Conservation (phyloP, 225 moss, liverwort and hornwort species). For the Sphagnum contortum region DNA sequence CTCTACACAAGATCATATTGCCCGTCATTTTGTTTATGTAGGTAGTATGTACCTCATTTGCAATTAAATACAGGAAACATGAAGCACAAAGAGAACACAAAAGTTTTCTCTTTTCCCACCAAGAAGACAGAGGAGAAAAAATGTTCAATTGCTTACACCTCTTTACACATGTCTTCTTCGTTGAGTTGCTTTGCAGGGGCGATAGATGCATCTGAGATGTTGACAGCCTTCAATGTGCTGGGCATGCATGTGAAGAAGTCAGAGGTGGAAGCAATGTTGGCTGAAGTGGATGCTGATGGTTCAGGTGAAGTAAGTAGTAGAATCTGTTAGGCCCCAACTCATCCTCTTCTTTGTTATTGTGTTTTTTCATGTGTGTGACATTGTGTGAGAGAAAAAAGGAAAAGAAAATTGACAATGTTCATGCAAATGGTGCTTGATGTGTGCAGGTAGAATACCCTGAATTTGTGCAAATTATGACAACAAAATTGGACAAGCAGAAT, state of each 20-base stretch:
- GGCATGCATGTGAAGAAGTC: constrained; percentile 64
- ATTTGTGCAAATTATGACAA: constrained; percentile 96
- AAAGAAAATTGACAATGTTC: too few species aligned
- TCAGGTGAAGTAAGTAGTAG: constrained; percentile 53
- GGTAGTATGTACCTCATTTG: too few species aligned
- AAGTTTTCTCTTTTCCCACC: too few species aligned
- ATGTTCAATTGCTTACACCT: too few species aligned
- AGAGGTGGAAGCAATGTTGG: constrained; percentile 82
- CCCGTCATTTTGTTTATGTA: too few species aligned
- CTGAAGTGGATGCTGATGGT: constrained; percentile 77
- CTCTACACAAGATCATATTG: too few species aligned
- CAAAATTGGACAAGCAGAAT: constrained; percentile 60
- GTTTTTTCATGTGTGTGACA: not conserved
- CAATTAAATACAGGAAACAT: too few species aligned
- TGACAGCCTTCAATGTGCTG: constrained; percentile 87
- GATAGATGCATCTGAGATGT: constrained; percentile 74
- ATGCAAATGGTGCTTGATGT: not conserved
- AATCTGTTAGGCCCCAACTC: not conserved
- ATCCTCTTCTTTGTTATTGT: not conserved
- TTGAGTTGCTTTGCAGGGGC: constrained; percentile 33
- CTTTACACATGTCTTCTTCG: too few species aligned
- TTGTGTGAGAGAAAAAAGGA: too few species aligned
- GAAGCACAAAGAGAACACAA: too few species aligned
- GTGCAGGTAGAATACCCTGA: constrained; percentile 81
- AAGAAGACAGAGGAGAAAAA: too few species aligned